Evolutionary conservation across 2,329 filamentous ascomycete genomes (phyloP), one percentile per base, ranked within the genome.

Genomic region (Clonostachys rhizophaga): DNA sequence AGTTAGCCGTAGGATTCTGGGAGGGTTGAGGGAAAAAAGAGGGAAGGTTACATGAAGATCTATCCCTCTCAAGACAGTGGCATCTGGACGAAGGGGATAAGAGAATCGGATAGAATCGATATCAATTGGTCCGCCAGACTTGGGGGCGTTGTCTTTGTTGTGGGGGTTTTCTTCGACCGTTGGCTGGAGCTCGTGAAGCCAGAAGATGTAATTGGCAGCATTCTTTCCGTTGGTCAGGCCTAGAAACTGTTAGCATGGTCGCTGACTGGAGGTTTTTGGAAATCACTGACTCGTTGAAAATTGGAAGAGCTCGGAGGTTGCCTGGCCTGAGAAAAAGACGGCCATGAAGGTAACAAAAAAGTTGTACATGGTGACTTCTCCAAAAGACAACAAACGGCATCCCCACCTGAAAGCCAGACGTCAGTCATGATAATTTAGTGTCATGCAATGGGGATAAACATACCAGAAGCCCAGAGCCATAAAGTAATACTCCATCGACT

Each of bases 21-120:
- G 9, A 2, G 24, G 24, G 52, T 30, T 56, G 43, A 24, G 71
- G 73, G 37, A 66, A 65, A 0, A 30, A 30, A 6, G 6, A 5
- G 20, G 24, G 24, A 30, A 30, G 24, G 24, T 30, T 10, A 30
- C 24, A 30, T 30, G 24, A 30, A 30, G 24, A 30, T 40, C 17
- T 18, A 30, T 30, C 24, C 24, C 24, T 30, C 24, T 30, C 24
- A 30, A 10, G 24, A 30, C 24, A 3, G 24, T 30, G 24, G 24
- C 24, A 30, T 30, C 24, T 30, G 89, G 88, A 1, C 94, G 83
- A 1, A 90, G 95, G 0, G 92, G 91, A 59, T 97, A 99, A 39
- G 90, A 82, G 78, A 97, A 97, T 63, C 96, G 91, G 3, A 97
- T 91, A 54, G 95, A 84, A 17, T 87, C 83, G 72, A 99, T 95